These are phyloP conservation scores for Taxillus chinensis DNA, from an alignment of 164 flowering plant genomes.

Conservation along the genomic window DNA sequence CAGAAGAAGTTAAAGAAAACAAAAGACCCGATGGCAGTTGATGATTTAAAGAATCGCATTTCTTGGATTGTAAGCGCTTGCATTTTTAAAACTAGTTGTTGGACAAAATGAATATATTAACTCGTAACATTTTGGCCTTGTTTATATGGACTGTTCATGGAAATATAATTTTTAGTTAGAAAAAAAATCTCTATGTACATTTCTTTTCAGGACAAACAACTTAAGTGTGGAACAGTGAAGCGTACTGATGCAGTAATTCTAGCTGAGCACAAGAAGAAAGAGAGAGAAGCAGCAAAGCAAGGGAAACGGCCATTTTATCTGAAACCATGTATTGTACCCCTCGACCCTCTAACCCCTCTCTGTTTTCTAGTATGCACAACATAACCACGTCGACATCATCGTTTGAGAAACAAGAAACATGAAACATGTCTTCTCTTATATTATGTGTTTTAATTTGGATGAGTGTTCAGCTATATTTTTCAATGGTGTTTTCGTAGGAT, in stretches of 20 bases:
- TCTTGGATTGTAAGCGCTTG: conserved; percentile 64
- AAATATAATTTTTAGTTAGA: neutral
- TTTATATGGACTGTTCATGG: no score
- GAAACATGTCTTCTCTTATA: no score
- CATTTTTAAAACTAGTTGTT: neutral
- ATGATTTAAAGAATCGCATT: conserved; percentile 40
- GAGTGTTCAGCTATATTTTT: no score
- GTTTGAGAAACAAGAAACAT: neutral
- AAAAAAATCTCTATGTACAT: neutral
- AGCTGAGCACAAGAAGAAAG: conserved; percentile 80
- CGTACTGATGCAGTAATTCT: conserved; percentile 45
- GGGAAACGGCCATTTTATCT: conserved; percentile 84
- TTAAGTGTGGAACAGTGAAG: conserved; percentile 45
- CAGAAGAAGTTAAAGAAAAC: conserved; percentile 46
- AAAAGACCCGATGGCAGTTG: conserved; percentile 36
- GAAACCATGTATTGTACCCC: conserved; percentile 49
- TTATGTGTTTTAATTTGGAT: no score
- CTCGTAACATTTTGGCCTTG: neutral
- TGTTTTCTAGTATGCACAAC: neutral
- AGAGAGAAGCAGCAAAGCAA: conserved; percentile 77
- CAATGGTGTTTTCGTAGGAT: no score
- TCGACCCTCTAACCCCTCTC: conserved; percentile 16
- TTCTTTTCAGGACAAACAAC: conserved; percentile 50
- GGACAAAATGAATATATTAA: neutral
- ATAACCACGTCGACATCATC: conserved; percentile 5